A percentile compares a stretch with the other conserved stretches of the same genome.
Evolutionary conservation across 768 basidiomycete species (phyloP).

Genomic region (Collybiopsis confluens): DNA sequence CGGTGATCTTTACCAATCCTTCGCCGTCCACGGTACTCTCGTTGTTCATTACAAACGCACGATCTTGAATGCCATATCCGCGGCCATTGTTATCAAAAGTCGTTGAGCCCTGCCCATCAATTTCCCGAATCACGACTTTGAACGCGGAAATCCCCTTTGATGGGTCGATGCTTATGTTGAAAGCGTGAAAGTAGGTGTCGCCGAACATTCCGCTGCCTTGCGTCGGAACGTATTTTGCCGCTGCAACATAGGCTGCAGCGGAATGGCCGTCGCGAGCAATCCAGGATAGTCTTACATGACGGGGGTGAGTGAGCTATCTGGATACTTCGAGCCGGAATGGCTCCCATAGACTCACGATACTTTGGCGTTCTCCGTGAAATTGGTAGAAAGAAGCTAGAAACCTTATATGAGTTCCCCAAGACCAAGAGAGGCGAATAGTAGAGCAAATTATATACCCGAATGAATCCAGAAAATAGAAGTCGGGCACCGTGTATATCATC

Average conservation of each 20-base stretch:
- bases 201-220: conserved; percentile 14
- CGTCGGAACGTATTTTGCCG: not conserved
- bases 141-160: conserved; percentile 10
- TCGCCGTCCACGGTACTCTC: conserved; percentile 2
- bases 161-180: conserved; percentile 9
- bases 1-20: not conserved
- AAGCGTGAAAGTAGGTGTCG: conserved; percentile 12
- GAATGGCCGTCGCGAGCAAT: conserved; percentile 1
- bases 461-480: conserved; percentile 11
- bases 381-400: conserved; percentile 2
- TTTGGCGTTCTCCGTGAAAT: not conserved
- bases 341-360: not conserved
- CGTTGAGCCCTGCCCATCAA: not conserved
- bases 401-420: not conserved
- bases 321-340: too few species aligned
- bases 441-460: conserved; percentile 2
- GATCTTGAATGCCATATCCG: not conserved
- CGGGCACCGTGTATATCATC: not conserved
- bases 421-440: not conserved
- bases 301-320: not conserved
- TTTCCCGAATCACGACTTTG: conserved; percentile 2
- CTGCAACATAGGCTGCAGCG: not conserved
- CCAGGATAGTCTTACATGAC: conserved; percentile 7
- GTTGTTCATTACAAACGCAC: not conserved
- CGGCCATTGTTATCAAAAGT: not conserved